A percentile compares a stretch with the other conserved stretches of the same genome.
Conservation (phyloP, 306 rosid genomes). For the Medicago lupulina region DNA sequence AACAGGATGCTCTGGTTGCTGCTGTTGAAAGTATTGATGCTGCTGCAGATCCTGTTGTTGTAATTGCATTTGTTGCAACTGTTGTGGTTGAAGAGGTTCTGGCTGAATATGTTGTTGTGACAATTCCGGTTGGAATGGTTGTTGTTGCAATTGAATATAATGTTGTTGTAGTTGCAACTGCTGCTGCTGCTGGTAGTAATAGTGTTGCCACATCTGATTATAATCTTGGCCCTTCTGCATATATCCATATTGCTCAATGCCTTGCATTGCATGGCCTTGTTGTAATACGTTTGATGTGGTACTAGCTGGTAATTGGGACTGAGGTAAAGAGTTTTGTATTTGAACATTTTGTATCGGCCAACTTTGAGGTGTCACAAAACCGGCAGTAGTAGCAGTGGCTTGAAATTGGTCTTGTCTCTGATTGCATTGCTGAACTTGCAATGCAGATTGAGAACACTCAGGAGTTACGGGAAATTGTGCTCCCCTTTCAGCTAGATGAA, state of each 20-base stretch:
- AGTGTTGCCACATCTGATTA: conserved; percentile 81
- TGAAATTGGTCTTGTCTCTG: conserved; percentile 65
- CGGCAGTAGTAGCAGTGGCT: conserved; percentile 47
- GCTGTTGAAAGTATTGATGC: conserved; percentile 43
- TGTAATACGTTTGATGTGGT: conserved; percentile 48
- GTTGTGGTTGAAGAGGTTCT: conserved; percentile 54
- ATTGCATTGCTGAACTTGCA: conserved; percentile 59
- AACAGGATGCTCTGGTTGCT: conserved; percentile 48
- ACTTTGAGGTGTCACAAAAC: conserved; percentile 41
- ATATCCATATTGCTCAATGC: conserved; percentile 58
- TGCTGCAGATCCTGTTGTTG: conserved; percentile 53
- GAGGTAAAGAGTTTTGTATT: conserved; percentile 56
- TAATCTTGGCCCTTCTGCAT: conserved; percentile 65
- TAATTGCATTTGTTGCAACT: conserved; percentile 49
- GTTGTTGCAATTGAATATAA: conserved; percentile 59
- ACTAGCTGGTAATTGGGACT: conserved; percentile 56
- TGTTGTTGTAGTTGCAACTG: conserved; percentile 65
- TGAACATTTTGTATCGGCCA: conserved; percentile 62
- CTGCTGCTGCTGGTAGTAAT: conserved; percentile 86
- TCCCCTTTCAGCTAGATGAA: conserved; percentile 50
- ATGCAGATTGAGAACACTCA: conserved; percentile 47
- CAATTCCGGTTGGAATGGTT: conserved; percentile 44
- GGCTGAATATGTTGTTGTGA: conserved; percentile 55
- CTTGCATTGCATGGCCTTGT: conserved; percentile 50
- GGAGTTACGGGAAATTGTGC: conserved; percentile 51